phyloP scores from a whole-genome alignment of 805 yeast genomes.

The Candida caryicola region DNA sequence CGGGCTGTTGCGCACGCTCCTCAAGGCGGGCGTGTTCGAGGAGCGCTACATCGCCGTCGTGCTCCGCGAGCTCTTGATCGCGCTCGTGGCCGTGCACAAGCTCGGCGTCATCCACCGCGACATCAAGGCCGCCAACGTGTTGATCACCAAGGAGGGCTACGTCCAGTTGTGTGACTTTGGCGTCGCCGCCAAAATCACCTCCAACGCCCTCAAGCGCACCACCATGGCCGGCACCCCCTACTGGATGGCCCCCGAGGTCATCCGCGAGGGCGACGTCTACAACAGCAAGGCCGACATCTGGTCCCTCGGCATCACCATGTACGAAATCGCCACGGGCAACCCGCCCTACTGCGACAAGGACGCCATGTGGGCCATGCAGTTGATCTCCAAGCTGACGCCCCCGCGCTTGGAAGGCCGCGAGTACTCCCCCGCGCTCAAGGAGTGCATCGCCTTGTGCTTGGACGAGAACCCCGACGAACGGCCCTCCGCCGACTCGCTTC shows the following conservation, averaged over 20 bases:
- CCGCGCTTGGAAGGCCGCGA: constrained; percentile 91
- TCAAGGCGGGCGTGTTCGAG: constrained; percentile 84
- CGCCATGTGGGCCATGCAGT: constrained; percentile 90
- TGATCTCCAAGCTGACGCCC: constrained; percentile 90
- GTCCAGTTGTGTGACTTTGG: constrained; percentile 97
- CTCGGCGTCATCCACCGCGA: constrained; percentile 95
- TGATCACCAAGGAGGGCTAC: constrained; percentile 83
- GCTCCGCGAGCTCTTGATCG: constrained; percentile 75
- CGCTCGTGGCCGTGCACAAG: constrained; percentile 76
- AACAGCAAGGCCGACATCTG: constrained; percentile 94
- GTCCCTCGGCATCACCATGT: constrained; percentile 93
- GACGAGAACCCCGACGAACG: constrained; percentile 93
- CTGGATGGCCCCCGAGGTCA: constrained; percentile 99
- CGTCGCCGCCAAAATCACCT: constrained; percentile 89
- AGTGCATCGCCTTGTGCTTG: constrained; percentile 83
- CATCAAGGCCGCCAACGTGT: constrained; percentile 92
- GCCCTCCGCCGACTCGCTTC: constrained; percentile 79
- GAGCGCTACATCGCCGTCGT: constrained; percentile 83
- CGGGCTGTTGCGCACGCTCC: constrained; percentile 82
- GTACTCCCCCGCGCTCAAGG: constrained; percentile 73
- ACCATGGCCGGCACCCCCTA: constrained; percentile 96
- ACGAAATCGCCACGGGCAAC: constrained; percentile 93
- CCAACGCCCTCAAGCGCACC: constrained; percentile 72
- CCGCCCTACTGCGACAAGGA: constrained; percentile 97
- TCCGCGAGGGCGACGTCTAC: constrained; percentile 83